phyloP scores from a whole-genome alignment of 1,284 basidiomycete species.

The Tetrapyrgos nigripes region DNA sequence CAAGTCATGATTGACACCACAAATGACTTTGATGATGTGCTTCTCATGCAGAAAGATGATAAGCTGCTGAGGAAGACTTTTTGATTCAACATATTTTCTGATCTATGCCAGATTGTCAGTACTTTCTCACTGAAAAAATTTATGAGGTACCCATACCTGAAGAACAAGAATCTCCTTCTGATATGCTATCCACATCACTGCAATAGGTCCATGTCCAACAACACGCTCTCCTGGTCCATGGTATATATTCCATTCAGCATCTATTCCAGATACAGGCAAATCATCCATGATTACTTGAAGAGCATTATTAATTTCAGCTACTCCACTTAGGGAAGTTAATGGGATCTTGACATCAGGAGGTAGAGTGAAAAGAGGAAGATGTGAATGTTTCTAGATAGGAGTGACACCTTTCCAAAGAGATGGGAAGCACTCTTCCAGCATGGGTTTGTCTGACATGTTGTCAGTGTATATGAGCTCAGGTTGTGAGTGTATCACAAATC shows the following conservation, averaged over 20 bases:
- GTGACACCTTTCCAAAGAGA: background rate
- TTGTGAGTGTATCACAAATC: too few relatives aligned
- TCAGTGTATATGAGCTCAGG: conserved; percentile 24
- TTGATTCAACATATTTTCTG: background rate
- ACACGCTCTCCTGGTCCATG: background rate
- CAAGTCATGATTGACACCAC: conserved; percentile 1
- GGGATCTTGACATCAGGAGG: background rate
- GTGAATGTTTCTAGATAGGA: background rate
- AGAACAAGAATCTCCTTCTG: background rate
- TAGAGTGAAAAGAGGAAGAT: background rate
- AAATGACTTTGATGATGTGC: conserved; percentile 2
- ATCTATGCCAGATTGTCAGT: too few relatives aligned
- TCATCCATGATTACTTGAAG: conserved; percentile 7
- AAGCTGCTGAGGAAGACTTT: conserved; percentile 3
- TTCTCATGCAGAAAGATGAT: background rate
- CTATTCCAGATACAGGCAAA: conserved; percentile 1
- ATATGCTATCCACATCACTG: background rate
- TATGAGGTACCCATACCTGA: background rate
- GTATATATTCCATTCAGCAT: conserved; percentile 14
- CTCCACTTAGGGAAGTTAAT: background rate
- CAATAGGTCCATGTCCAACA: background rate
- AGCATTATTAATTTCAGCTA: conserved; percentile 2
- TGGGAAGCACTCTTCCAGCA: conserved; percentile 4
- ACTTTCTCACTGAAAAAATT: background rate
- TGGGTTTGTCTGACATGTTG: conserved; percentile 15